Percentiles rank a stretch among this genome's conserved stretches.
Evolutionary conservation across 768 basidiomycete genomes (phyloP).

Genomic region (Hortiboletus flavorubellus): DNA sequence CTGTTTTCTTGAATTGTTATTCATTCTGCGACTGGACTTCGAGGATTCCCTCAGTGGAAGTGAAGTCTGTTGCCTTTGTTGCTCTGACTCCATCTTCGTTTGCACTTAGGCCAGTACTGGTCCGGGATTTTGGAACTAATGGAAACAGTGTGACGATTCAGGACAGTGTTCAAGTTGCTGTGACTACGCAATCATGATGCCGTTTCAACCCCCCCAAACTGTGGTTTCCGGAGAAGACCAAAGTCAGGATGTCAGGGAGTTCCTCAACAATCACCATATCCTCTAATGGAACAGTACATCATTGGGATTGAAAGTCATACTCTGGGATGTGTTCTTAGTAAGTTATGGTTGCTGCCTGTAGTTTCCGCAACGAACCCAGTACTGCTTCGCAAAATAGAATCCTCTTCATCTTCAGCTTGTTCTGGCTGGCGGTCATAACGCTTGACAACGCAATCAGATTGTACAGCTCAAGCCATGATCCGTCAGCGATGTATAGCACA

Average conservation of each 20-base stretch:
- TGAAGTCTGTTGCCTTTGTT: too few species aligned
- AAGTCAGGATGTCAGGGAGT: not conserved
- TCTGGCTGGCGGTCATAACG: not conserved
- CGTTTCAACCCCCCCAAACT: not conserved
- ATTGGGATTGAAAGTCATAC: not conserved
- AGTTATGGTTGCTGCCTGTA: not conserved
- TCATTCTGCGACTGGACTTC: too few species aligned
- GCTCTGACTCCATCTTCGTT: too few species aligned
- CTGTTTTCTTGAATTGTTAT: too few species aligned
- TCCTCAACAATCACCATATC: too few species aligned
- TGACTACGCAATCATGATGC: too few species aligned
- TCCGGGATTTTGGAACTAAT: too few species aligned
- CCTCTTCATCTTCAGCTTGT: not conserved
- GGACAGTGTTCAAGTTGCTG: too few species aligned
- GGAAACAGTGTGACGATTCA: too few species aligned
- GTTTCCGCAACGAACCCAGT: not conserved
- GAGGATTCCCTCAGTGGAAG: too few species aligned
- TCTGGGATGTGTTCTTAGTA: not conserved
- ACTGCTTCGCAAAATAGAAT: not conserved
- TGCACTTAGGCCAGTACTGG: too few species aligned
- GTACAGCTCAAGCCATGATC: not conserved
- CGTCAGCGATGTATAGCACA: not conserved
- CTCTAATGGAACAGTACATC: not conserved
- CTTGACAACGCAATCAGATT: not conserved
- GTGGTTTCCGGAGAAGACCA: not conserved